Percentiles rank a stretch among this genome's conserved stretches.
Evolutionary conservation across 2,329 filamentous ascomycete genomes (phyloP).

Genomic region (Cladobotryum protrusum): DNA sequence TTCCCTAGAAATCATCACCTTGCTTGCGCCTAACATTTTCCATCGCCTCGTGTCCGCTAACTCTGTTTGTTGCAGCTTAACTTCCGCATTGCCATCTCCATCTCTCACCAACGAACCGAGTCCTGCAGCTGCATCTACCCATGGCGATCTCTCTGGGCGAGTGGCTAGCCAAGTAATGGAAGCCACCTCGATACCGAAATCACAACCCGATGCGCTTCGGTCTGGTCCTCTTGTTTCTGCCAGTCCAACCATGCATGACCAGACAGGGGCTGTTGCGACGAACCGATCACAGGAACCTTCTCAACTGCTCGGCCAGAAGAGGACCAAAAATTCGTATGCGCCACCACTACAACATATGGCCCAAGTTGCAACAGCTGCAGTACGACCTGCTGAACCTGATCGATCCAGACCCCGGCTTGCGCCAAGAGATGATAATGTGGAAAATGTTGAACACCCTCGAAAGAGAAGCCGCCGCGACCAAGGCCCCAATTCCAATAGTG

Average conservation of each 20-base stretch:
- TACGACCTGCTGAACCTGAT: neutral
- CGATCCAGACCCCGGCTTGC: neutral
- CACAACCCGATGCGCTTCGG: neutral
- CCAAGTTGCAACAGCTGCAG: neutral
- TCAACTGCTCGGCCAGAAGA: neutral
- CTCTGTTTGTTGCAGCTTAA: neutral
- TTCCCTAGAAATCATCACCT: too few relatives aligned
- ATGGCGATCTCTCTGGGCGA: neutral
- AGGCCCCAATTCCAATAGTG: neutral
- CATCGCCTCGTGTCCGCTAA: neutral
- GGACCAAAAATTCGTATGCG: neutral
- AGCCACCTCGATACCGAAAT: neutral
- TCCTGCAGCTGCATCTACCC: slow-evolving; percentile 24
- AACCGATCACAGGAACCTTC: neutral
- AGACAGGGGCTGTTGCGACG: neutral
- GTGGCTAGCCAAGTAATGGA: neutral
- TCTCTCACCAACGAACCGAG: slow-evolving; percentile 56
- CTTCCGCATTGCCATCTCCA: slow-evolving; percentile 52
- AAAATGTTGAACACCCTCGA: neutral
- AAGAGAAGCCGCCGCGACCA: neutral
- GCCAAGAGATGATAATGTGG: neutral
- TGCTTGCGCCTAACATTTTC: too few relatives aligned
- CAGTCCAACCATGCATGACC: neutral
- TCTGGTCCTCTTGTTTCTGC: neutral
- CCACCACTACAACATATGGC: neutral